Conservation (phyloP, 2,329 filamentous ascomycete species). For the Colletotrichum tropicale region DNA sequence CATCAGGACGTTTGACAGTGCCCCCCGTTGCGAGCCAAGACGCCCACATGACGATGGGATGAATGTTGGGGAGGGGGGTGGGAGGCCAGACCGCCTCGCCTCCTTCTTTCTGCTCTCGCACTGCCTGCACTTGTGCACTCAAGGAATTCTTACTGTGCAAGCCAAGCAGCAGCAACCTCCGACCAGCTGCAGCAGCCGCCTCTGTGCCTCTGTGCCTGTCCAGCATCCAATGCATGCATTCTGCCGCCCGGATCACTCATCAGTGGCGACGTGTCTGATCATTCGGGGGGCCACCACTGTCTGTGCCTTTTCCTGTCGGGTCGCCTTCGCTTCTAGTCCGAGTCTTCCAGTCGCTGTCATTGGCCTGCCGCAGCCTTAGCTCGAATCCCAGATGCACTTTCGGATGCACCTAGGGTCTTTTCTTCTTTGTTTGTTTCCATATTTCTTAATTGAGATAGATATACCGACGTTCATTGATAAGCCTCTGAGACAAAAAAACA, state of each 20-base stretch:
- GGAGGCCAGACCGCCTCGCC: constrained; percentile 5
- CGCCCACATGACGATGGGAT: constrained; percentile 13
- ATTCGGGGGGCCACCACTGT: not conserved
- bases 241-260: not conserved
- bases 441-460: not conserved
- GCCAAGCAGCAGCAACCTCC: not conserved
- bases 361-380: constrained; percentile 1
- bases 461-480: not conserved
- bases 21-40: not conserved
- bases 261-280: constrained; percentile 12
- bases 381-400: not conserved
- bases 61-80: not conserved
- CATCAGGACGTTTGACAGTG: not conserved
- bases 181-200: not conserved
- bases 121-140: not conserved
- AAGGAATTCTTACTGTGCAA: not conserved
- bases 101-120: not conserved
- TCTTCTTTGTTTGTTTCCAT: not conserved
- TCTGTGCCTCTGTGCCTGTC: not conserved
- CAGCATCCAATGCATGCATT: not conserved
- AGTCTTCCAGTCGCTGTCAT: not conserved
- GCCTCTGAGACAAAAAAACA: not conserved
- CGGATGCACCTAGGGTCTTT: constrained; percentile 16
- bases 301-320: not conserved
- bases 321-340: not conserved